These are phyloP conservation scores for Lipomyces sp. DNA, from an alignment of 805 yeast species.

Conservation along the genomic window DNA sequence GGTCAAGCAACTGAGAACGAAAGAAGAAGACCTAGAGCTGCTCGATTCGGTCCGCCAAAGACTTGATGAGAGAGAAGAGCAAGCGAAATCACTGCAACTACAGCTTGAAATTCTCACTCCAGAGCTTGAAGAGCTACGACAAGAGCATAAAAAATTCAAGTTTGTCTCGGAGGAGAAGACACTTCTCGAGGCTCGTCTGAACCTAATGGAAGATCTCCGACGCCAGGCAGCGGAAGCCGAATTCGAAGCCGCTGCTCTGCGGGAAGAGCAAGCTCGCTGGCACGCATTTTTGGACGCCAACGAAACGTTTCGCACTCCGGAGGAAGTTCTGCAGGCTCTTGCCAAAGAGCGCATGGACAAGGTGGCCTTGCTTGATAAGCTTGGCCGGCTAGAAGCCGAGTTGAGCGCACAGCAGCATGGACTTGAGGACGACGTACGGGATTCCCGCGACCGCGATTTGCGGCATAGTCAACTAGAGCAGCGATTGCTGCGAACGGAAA, in stretches of 20 bases:
- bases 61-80: conserved; percentile 42
- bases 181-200: conserved; percentile 43
- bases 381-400: conserved; percentile 38
- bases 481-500: conserved; percentile 44
- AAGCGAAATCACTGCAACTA: conserved; percentile 49
- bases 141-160: conserved; percentile 48
- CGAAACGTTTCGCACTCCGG: conserved; percentile 42
- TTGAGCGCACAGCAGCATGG: conserved; percentile 24
- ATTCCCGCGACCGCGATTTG: conserved; percentile 33
- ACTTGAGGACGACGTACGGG: conserved; percentile 32
- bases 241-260: conserved; percentile 48
- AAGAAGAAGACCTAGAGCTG: conserved; percentile 11
- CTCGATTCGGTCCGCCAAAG: conserved; percentile 18
- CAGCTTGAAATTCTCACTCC: conserved; percentile 53
- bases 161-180: conserved; percentile 55
- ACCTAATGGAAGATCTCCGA: conserved; percentile 43
- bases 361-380: conserved; percentile 33
- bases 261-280: conserved; percentile 50
- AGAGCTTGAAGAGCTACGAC: conserved; percentile 49
- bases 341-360: conserved; percentile 38
- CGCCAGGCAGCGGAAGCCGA: conserved; percentile 49
- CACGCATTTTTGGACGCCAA: conserved; percentile 42
- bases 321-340: conserved; percentile 43
- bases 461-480: conserved; percentile 36
- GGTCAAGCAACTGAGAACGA: conserved; percentile 10